Conservation (phyloP, 1,139 yeast genomes). For the Yamadazyma friedrichii region DNA sequence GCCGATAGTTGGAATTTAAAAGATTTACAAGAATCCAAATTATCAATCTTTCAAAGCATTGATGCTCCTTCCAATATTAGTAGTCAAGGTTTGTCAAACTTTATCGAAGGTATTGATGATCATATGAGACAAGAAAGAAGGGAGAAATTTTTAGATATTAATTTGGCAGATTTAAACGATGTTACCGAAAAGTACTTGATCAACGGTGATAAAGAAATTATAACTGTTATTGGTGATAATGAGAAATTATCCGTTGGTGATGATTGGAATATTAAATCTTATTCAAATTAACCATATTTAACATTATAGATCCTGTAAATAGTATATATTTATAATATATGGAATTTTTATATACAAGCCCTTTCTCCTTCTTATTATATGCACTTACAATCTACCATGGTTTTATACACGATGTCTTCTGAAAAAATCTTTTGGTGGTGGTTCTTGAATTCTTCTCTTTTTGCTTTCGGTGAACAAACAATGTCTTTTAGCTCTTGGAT, state of each 20-base stretch:
- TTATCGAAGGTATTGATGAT: slow-evolving; percentile 71
- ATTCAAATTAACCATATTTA: neutral
- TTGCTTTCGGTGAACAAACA: slow-evolving; percentile 86
- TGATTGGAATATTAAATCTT: slow-evolving; percentile 31
- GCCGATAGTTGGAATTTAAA: slow-evolving; percentile 46
- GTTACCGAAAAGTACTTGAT: slow-evolving; percentile 63
- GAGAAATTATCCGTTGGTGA: slow-evolving; percentile 28
- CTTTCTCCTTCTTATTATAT: too few relatives aligned
- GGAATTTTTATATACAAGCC: slow-evolving; percentile 3
- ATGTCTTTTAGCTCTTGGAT: slow-evolving; percentile 70
- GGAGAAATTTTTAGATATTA: slow-evolving; percentile 65
- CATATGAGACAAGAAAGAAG: slow-evolving; percentile 82
- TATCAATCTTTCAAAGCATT: slow-evolving; percentile 84
- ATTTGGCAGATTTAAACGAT: slow-evolving; percentile 57
- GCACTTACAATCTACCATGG: too few relatives aligned
- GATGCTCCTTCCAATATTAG: slow-evolving; percentile 89
- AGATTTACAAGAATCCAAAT: slow-evolving; percentile 85
- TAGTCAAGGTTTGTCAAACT: slow-evolving; percentile 68
- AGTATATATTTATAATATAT: slow-evolving; percentile 3
- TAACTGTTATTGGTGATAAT: slow-evolving; percentile 55
- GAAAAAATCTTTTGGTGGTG: slow-evolving; percentile 57
- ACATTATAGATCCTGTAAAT: slow-evolving; percentile 6
- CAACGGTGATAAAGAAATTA: slow-evolving; percentile 24
- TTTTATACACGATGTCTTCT: slow-evolving; percentile 40
- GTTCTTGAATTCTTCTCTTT: slow-evolving; percentile 74